These are phyloP conservation scores for Allium fistulosum DNA, from an alignment of 106 monocot genomes.

Conservation along the genomic window DNA sequence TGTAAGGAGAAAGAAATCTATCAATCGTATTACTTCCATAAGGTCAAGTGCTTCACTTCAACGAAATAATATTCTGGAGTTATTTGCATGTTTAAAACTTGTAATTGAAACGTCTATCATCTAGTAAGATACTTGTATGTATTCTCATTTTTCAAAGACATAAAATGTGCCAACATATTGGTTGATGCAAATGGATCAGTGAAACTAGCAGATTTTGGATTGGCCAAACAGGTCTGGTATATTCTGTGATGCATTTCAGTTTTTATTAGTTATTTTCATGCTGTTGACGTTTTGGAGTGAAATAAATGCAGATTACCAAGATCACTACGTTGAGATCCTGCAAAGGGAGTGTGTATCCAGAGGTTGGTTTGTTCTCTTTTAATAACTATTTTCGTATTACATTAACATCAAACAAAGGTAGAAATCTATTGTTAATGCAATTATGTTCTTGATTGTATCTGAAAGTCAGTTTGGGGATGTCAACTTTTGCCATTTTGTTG, in stretches of 20 bases:
- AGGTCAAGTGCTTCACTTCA: no score
- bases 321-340: conserved; percentile 71
- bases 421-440: no score
- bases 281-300: conserved; percentile 1
- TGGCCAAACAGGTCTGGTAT: conserved; percentile 85
- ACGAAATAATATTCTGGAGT: no score
- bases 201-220: conserved; percentile 95
- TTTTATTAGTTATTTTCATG: not conserved
- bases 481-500: no score
- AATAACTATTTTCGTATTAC: no score
- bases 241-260: not conserved
- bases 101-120: no score
- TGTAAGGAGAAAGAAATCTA: not conserved
- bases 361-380: conserved; percentile 40
- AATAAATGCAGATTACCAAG: conserved; percentile 44
- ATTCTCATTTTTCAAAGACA: conserved; percentile 49
- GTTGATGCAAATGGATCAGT: conserved; percentile 90
- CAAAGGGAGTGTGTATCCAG: conserved; percentile 96
- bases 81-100: no score
- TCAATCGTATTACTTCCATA: no score
- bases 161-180: conserved; percentile 95
- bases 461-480: no score
- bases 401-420: no score
- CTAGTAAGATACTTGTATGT: not conserved
- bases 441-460: no score